Evolutionary conservation across 192 early-diverging fungal species (phyloP).

Genomic region (Spizellomyces punctatus): DNA sequence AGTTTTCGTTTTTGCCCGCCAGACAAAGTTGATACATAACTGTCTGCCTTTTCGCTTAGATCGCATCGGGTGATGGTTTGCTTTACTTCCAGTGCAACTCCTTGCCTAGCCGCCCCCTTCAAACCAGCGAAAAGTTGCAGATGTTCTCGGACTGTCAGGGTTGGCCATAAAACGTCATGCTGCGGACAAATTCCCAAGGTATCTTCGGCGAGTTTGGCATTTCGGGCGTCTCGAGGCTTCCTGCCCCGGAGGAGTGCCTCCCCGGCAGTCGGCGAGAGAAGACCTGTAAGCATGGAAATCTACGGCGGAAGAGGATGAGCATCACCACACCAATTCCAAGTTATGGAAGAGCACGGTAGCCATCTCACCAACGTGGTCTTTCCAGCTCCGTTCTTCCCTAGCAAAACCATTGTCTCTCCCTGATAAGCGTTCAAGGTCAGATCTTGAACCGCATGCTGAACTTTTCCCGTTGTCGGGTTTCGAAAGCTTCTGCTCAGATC

Average conservation of each 20-base stretch:
- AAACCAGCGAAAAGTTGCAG: slow-evolving; percentile 50
- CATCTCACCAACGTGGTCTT: too few species aligned
- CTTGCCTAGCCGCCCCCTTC: slow-evolving; percentile 43
- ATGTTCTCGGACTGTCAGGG: slow-evolving; percentile 52
- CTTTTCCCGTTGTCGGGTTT: too few species aligned
- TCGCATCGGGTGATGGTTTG: slow-evolving; percentile 1
- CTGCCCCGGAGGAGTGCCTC: slow-evolving; percentile 37
- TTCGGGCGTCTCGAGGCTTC: neutral
- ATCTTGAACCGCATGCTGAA: too few species aligned
- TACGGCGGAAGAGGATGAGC: neutral
- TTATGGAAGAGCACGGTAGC: too few species aligned
- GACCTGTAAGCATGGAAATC: slow-evolving; percentile 66
- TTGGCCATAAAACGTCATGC: slow-evolving; percentile 52
- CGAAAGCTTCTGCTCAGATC: too few species aligned
- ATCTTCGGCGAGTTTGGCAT: neutral
- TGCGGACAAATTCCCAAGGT: slow-evolving; percentile 58
- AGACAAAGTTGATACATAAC: slow-evolving; percentile 36
- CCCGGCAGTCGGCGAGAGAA: slow-evolving; percentile 58
- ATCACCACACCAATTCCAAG: neutral
- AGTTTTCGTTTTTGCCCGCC: slow-evolving; percentile 66
- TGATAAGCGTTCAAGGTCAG: too few species aligned
- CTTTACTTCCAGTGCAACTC: slow-evolving; percentile 30
- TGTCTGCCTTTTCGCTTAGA: slow-evolving; percentile 45
- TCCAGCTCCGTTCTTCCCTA: too few species aligned
- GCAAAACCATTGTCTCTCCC: too few species aligned